A percentile compares a stretch with the other conserved stretches of the same genome.
phyloP scores from a whole-genome alignment of 306 rosid species.

The Bauhinia variegata region DNA sequence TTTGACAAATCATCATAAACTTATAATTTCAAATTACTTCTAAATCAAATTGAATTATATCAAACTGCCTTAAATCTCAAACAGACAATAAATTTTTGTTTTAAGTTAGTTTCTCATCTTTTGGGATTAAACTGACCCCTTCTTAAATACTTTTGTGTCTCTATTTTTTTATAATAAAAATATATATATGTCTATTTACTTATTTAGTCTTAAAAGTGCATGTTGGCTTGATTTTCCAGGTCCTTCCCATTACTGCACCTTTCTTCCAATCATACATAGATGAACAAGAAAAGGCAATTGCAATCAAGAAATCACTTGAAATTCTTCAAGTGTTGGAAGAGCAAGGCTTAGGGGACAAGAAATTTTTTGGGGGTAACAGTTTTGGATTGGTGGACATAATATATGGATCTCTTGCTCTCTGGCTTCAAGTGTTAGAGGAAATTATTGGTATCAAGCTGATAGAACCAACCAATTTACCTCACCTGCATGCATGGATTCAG shows the following conservation, averaged over 20 bases:
- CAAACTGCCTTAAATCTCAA: too few relatives aligned
- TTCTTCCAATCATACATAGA: constrained; percentile 35
- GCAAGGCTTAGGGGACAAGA: constrained; percentile 43
- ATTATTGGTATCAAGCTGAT: constrained; percentile 46
- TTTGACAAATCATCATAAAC: too few relatives aligned
- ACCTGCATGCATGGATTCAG: constrained; percentile 38
- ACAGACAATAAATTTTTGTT: too few relatives aligned
- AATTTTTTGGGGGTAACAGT: constrained; percentile 46
- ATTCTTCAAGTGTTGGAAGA: constrained; percentile 38
- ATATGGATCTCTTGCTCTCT: constrained; percentile 42
- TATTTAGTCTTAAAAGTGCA: too few relatives aligned
- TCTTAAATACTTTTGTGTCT: too few relatives aligned
- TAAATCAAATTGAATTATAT: too few relatives aligned
- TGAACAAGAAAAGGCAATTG: constrained; percentile 38
- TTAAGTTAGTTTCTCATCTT: too few relatives aligned
- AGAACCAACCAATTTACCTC: constrained; percentile 38
- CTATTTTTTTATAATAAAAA: too few relatives aligned
- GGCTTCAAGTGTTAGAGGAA: constrained; percentile 51
- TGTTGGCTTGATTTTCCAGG: constrained; percentile 14
- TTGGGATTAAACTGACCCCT: too few relatives aligned
- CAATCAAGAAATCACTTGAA: constrained; percentile 34
- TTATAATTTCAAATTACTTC: too few relatives aligned
- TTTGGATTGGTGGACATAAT: constrained; percentile 49
- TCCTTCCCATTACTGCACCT: constrained; percentile 13
- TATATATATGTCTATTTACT: too few relatives aligned